Base-by-base conservation (phyloP, 805 yeast species). In the Saturnispora sekii region DNA sequence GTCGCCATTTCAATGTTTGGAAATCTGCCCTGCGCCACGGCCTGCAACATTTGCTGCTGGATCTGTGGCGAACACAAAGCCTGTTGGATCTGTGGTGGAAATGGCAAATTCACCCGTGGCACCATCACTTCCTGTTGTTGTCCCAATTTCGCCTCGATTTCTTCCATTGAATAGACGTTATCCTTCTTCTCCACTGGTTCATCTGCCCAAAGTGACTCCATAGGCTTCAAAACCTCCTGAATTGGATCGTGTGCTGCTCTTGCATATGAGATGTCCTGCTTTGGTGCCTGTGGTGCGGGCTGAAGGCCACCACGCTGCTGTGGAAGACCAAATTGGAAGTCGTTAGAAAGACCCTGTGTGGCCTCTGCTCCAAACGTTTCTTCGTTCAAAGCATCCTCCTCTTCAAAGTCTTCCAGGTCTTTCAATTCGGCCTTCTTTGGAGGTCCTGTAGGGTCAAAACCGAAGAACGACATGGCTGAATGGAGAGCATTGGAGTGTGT, bases 351-450 rank as follows among this genome's bases (percentile, higher is more conserved):
- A 7, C 59, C 54, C 1, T 67, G 61, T n/a, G 43, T 36, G 28
- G 68, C 69, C 38, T 66, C 69, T 35, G 63, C 67, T 26, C 93
- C 94, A 63, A 85, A 85, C 0, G 94, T 85, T 57, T 81, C 88
- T 50, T 78, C 84, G 58, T 85, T 84, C 53, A 81, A 70, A 33
- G 83, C 93, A 58, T 86, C 96, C 40, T 82, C 89, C 30, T 75
- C 81, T 46, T 78, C 84, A n/a, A 81, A 70, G 2, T 87, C 94
- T 55, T 87, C 94, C 59, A 86, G 87, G 59, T 84, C 88, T 3
- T 32, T 30, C 10, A 10, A 35, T n/a, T 15, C 21, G 11, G 37
- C 37, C 59, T 76, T 70, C 5, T 46, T 40, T 41, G 64, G 58
- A 10, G 67, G 54, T 9, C 66, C 76, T 14, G 68, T 58, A 17